Percentiles rank a stretch among this genome's conserved stretches.
Evolutionary conservation across 805 yeast species (phyloP).

Genomic region (Wickerhamiella sergipiensis): DNA sequence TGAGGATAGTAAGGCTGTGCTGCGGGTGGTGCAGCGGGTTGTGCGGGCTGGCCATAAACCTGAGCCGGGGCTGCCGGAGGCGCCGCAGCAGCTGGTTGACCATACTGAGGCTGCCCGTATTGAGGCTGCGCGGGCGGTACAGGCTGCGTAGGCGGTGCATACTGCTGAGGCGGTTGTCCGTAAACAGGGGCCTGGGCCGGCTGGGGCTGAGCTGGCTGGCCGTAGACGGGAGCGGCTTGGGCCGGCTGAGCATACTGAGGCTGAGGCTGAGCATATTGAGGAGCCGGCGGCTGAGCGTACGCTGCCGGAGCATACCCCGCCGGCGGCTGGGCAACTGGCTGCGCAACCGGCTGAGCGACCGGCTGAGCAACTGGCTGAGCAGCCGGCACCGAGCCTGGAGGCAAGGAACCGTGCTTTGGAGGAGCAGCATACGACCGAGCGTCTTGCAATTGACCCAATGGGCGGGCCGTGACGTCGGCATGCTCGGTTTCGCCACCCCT

Average conservation of each 20-base stretch:
- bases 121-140: constrained; percentile 9
- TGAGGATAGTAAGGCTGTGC: not conserved
- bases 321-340: not conserved
- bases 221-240: constrained; percentile 1
- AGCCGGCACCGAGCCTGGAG: not conserved
- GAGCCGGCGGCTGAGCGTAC: constrained; percentile 3
- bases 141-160: not conserved
- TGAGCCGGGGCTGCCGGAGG: not conserved
- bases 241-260: not conserved
- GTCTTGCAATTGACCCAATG: constrained; percentile 6
- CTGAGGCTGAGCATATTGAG: constrained; percentile 6
- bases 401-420: constrained; percentile 4
- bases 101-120: not conserved
- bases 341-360: not conserved
- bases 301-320: constrained; percentile 3
- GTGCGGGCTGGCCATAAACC: not conserved
- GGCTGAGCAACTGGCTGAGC: not conserved
- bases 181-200: constrained; percentile 3
- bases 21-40: not conserved
- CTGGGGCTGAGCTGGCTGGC: constrained; percentile 6
- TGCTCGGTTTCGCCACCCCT: not conserved
- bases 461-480: constrained; percentile 4
- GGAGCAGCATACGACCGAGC: constrained; percentile 9
- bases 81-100: not conserved
- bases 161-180: constrained; percentile 6